A percentile compares a stretch with the other conserved stretches of the same genome.
Conservation (phyloP, 805 yeast species). For the Schwanniomyces pseudopolymorphus region DNA sequence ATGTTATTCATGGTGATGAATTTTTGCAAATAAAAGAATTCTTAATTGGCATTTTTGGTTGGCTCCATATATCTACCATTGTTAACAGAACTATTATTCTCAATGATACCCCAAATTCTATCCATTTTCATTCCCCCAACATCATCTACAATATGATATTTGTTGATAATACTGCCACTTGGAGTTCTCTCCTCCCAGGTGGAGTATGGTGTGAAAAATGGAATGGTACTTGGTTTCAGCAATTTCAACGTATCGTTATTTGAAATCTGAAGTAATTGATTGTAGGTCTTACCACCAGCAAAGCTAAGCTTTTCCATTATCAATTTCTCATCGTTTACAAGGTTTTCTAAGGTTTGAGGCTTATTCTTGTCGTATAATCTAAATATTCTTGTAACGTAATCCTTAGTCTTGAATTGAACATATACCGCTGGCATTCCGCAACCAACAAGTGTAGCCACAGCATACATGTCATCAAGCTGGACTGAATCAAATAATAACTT, state of each 20-base stretch:
- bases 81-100: conserved; percentile 61
- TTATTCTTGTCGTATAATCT: conserved; percentile 62
- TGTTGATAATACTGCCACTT: conserved; percentile 31
- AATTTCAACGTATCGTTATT: conserved; percentile 37
- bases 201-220: conserved; percentile 23
- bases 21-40: too few relatives aligned
- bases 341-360: conserved; percentile 64
- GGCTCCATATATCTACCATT: conserved; percentile 55
- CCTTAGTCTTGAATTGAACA: conserved; percentile 52
- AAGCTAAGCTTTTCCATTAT: conserved; percentile 65
- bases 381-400: conserved; percentile 71
- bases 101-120: conserved; percentile 81
- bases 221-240: conserved; percentile 17
- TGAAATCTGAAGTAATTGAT: conserved; percentile 54
- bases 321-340: conserved; percentile 61
- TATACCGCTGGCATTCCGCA: conserved; percentile 57
- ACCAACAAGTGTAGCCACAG: conserved; percentile 42
- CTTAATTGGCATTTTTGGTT: not conserved
- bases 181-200: conserved; percentile 42
- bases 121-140: conserved; percentile 84
- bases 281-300: conserved; percentile 66
- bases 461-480: conserved; percentile 51
- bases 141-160: conserved; percentile 65
- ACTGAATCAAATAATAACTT: conserved; percentile 55
- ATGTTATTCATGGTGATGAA: too few relatives aligned